phyloP scores from a whole-genome alignment of 768 basidiomycete genomes.

The Phlebiopsis flavidoalba region DNA sequence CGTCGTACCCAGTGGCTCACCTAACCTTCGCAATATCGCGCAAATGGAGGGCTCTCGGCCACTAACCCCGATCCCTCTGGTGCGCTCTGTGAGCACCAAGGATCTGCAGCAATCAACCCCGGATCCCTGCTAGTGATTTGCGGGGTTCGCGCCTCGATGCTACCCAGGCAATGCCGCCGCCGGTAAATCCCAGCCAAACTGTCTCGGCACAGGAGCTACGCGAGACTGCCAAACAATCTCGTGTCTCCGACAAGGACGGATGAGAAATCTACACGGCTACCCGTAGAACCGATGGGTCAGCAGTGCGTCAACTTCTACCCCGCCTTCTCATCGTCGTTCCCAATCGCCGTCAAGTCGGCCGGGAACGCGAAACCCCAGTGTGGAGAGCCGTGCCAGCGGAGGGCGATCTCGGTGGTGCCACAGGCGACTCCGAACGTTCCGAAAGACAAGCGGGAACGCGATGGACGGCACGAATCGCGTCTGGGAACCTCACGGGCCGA shows the following conservation, averaged over 20 bases:
- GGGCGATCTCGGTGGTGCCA: constrained; percentile 34
- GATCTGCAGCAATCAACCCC: constrained; percentile 35
- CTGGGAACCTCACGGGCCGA: constrained; percentile 27
- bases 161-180: constrained; percentile 68
- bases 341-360: constrained; percentile 61
- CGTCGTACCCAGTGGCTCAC: background rate
- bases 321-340: constrained; percentile 51
- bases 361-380: constrained; percentile 64
- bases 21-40: constrained; percentile 1
- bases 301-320: constrained; percentile 33
- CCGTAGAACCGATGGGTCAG: constrained; percentile 10
- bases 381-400: constrained; percentile 68
- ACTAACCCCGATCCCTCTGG: constrained; percentile 14
- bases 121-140: constrained; percentile 36
- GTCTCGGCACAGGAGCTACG: constrained; percentile 73
- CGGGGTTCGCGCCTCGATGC: constrained; percentile 30
- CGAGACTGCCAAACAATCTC: constrained; percentile 70
- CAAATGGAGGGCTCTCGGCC: constrained; percentile 16
- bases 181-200: constrained; percentile 73
- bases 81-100: constrained; percentile 19
- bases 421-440: constrained; percentile 7
- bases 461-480: constrained; percentile 10
- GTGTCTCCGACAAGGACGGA: constrained; percentile 34
- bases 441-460: constrained; percentile 32
- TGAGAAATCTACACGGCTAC: constrained; percentile 27